Percentiles rank a stretch among this genome's conserved stretches.
phyloP scores from a whole-genome alignment of 768 basidiomycete species.

The Strobilomyces dryophilus region DNA sequence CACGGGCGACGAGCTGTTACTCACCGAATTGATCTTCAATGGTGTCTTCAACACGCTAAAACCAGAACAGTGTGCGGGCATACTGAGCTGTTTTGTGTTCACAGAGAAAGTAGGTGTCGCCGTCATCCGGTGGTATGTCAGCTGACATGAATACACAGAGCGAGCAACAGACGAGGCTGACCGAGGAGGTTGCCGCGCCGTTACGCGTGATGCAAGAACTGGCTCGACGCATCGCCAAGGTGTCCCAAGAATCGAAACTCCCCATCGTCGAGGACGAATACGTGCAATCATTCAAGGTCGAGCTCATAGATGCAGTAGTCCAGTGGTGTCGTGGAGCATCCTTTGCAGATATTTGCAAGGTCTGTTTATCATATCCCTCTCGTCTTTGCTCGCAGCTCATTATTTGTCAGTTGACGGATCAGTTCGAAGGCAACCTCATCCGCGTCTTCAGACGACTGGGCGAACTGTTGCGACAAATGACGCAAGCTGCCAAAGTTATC shows the following conservation, averaged over 20 bases:
- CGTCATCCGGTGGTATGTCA: not conserved
- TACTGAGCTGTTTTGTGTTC: conserved; percentile 98
- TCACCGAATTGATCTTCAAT: conserved; percentile 97
- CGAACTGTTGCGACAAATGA: conserved; percentile 95
- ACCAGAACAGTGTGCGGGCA: conserved; percentile 89
- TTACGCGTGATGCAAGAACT: conserved; percentile 94
- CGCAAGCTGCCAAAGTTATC: conserved; percentile 91
- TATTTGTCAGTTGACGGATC: conserved; percentile 73
- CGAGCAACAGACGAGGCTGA: conserved; percentile 79
- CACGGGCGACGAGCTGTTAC: conserved; percentile 90
- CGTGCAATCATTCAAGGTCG: conserved; percentile 94
- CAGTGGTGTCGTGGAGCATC: conserved; percentile 99
- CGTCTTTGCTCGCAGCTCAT: not conserved
- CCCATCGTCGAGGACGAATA: conserved; percentile 90
- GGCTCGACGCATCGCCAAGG: conserved; percentile 93
- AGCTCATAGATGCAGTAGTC: conserved; percentile 96
- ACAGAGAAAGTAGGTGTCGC: conserved; percentile 74
- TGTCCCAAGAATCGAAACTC: conserved; percentile 91
- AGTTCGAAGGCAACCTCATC: conserved; percentile 96
- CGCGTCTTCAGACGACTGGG: conserved; percentile 93
- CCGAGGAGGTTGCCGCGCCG: conserved; percentile 91
- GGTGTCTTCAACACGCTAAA: conserved; percentile 88
- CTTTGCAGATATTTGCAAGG: conserved; percentile 96
- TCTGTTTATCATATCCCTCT: conserved; percentile 23
- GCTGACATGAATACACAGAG: conserved; percentile 45